Evolutionary conservation across 75 land plant species (phyloP).

Genomic region (Cryptomeria japonica): DNA sequence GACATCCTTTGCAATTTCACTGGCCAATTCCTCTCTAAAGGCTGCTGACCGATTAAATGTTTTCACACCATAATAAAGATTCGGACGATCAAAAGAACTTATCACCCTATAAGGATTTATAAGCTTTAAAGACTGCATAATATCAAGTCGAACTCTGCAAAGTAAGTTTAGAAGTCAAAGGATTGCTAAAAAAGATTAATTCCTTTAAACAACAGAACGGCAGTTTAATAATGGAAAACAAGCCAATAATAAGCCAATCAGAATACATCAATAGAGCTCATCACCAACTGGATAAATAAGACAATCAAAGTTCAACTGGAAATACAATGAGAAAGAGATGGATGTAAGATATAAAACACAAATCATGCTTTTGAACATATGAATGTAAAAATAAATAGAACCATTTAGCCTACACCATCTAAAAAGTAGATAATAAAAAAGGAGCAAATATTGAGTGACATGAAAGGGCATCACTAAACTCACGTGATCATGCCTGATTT

Average conservation of each 20-base stretch:
- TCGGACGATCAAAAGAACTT: conserved; percentile 79
- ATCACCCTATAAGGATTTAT: conserved; percentile 48
- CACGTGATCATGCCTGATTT: not conserved
- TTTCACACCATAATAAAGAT: conserved; percentile 80
- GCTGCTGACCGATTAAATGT: conserved; percentile 28
- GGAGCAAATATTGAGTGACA: not conserved
- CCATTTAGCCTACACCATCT: not conserved
- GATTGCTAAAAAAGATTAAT: not conserved
- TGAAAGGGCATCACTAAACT: not conserved
- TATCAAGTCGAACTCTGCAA: conserved; percentile 74
- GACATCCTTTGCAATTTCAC: conserved; percentile 50
- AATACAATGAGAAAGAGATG: not conserved
- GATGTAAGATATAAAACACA: not conserved
- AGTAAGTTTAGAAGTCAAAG: not conserved
- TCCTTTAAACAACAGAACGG: not conserved
- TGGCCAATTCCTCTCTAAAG: conserved; percentile 66
- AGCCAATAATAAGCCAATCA: not conserved
- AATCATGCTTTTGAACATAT: not conserved
- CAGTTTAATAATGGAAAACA: not conserved
- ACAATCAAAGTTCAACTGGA: not conserved
- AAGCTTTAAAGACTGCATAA: conserved; percentile 60
- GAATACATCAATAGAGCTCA: not conserved
- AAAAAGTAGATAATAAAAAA: not conserved
- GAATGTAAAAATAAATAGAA: not conserved
- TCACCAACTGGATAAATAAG: not conserved